These are phyloP conservation scores for Golubevia pallescens DNA, from an alignment of 1,284 basidiomycete species.

Conservation along the genomic window DNA sequence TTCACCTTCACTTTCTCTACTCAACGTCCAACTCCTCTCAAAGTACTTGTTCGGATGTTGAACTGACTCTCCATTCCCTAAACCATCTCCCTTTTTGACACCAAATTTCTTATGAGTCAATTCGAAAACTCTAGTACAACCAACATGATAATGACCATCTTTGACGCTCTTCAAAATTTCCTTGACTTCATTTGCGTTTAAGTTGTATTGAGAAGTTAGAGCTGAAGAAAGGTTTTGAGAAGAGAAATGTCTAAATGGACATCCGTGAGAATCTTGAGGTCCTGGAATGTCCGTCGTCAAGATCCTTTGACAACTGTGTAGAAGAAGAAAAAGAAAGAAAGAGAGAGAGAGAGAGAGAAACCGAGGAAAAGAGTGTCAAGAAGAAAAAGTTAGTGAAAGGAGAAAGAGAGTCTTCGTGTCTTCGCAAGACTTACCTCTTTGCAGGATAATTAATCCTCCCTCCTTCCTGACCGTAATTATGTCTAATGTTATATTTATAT, in stretches of 20 bases:
- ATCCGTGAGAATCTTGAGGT: constrained; percentile 81
- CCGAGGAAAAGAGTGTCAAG: background rate
- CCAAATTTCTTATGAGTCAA: constrained; percentile 78
- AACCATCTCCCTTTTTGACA: constrained; percentile 85
- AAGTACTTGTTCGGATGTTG: constrained; percentile 62
- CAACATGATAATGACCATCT: constrained; percentile 86
- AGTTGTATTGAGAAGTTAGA: constrained; percentile 76
- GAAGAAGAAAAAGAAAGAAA: constrained; percentile 1
- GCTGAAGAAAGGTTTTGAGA: constrained; percentile 82
- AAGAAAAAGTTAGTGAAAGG: background rate
- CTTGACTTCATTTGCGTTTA: constrained; percentile 76
- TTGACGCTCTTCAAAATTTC: constrained; percentile 87
- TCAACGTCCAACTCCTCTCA: constrained; percentile 52
- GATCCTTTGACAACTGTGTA: constrained; percentile 86
- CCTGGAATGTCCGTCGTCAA: constrained; percentile 79
- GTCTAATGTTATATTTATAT: constrained; percentile 95
- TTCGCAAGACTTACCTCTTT: constrained; percentile 72
- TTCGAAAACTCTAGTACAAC: constrained; percentile 96
- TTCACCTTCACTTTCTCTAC: constrained; percentile 6
- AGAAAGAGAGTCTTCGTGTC: background rate
- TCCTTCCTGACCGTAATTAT: constrained; percentile 92
- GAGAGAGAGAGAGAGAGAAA: background rate
- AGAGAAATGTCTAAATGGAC: constrained; percentile 91
- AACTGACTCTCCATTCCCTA: constrained; percentile 59
- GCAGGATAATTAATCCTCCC: constrained; percentile 92